A percentile compares a stretch with the other conserved stretches of the same genome.
These are phyloP conservation scores for Hamigera avellanea DNA, from an alignment of 495 filamentous ascomycete genomes.

Conservation along the genomic window DNA sequence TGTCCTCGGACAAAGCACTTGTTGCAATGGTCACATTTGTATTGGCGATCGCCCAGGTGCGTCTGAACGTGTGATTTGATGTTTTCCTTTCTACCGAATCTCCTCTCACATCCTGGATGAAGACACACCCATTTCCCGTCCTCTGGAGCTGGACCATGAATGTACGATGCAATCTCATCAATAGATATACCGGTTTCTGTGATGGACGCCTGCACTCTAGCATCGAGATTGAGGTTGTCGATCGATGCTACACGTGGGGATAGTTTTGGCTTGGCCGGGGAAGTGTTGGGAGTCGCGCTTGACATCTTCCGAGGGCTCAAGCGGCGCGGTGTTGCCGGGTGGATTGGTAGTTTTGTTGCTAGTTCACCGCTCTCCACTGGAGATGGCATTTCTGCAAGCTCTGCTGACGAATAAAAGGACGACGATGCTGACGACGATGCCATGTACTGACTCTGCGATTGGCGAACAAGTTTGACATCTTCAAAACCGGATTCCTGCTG, in stretches of 20 bases:
- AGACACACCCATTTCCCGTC: constrained; percentile 77
- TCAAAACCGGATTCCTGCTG: constrained; percentile 20
- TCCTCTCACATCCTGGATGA: constrained; percentile 68
- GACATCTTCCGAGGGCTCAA: constrained; percentile 6
- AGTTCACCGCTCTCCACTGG: constrained; percentile 15
- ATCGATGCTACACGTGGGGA: constrained; percentile 29
- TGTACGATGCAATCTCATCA: constrained; percentile 79
- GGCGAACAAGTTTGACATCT: constrained; percentile 9
- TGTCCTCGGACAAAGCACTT: constrained; percentile 96
- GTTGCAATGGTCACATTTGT: constrained; percentile 72
- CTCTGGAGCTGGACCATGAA: constrained; percentile 62
- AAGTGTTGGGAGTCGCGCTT: constrained; percentile 11
- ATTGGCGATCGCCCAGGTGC: constrained; percentile 90
- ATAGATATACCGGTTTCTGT: constrained; percentile 69
- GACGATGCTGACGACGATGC: constrained; percentile 29
- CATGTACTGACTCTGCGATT: constrained; percentile 10
- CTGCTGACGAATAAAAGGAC: constrained; percentile 35
- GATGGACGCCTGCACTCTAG: constrained; percentile 38
- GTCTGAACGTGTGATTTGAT: constrained; percentile 97
- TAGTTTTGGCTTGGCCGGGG: constrained; percentile 19
- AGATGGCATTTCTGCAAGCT: constrained; percentile 33
- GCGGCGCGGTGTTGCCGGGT: constrained; percentile 15
- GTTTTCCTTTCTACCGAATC: constrained; percentile 90
- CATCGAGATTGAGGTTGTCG: constrained; percentile 34
- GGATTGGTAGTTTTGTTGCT: constrained; percentile 19